phyloP scores from a whole-genome alignment of 2,329 filamentous ascomycete species.

The Diplocarpon rosae region DNA sequence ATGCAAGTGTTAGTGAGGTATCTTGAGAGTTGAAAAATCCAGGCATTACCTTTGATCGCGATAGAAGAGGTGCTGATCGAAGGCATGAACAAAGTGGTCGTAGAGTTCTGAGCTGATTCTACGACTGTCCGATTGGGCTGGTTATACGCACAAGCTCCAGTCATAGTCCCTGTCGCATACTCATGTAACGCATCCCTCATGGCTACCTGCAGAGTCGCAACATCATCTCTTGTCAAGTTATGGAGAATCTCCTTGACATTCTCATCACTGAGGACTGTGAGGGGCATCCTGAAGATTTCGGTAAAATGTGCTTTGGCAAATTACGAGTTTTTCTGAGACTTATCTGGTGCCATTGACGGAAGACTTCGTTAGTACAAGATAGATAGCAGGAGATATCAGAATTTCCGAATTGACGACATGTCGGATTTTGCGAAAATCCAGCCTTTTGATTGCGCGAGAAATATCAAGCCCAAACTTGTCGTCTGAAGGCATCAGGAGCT shows the following conservation, averaged over 20 bases:
- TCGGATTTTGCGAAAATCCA: not conserved
- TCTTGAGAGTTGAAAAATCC: not conserved
- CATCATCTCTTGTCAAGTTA: constrained; percentile 39
- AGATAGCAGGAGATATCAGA: not conserved
- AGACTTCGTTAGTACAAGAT: not conserved
- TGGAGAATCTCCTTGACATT: constrained; percentile 45
- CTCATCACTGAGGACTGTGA: constrained; percentile 47
- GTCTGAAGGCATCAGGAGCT: not conserved
- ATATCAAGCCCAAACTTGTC: not conserved
- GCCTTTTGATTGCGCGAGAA: not conserved
- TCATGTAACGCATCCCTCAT: constrained; percentile 46
- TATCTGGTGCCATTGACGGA: not conserved
- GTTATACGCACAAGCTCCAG: constrained; percentile 32
- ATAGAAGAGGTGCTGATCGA: constrained; percentile 52
- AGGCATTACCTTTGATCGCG: constrained; percentile 50
- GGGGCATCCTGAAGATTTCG: constrained; percentile 34
- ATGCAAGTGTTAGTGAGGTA: constrained; percentile 6
- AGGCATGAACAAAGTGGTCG: constrained; percentile 61
- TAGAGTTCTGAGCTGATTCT: constrained; percentile 39
- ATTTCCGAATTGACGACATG: constrained; percentile 1
- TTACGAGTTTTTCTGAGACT: not conserved
- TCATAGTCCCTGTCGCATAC: constrained; percentile 46
- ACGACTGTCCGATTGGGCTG: constrained; percentile 44
- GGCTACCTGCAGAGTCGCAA: constrained; percentile 38
- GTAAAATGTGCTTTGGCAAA: not conserved